Base-by-base conservation (phyloP, 108 stramenopile species). In the Heterococcus sp. region DNA sequence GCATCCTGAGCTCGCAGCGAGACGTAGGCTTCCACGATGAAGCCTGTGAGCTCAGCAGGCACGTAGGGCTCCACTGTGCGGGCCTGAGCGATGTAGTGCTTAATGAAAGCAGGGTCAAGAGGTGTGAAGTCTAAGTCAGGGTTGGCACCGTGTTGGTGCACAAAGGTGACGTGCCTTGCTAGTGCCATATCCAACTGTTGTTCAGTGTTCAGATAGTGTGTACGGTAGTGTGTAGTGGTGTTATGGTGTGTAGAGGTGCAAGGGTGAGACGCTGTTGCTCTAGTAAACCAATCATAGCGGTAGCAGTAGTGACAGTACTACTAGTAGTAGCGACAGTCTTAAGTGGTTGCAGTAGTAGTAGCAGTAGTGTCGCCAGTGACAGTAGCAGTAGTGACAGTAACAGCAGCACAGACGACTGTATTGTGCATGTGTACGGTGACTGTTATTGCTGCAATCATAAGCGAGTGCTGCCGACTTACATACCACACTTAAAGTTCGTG, bases 1-100 rank as follows among this genome's bases (percentile, higher is more conserved):
- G 87, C 90, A n/a, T 91, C 91, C 81, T 94, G 89, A 78, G 89
- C 85, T 1, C 98, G 93, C 67, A 97, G 78, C 39, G 86, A 80
- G 4, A 99, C 98, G 84, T 97, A 99, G 11, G 95, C 95, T 87
- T 99, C 96, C 5, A 97, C 97, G 72, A 99, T 91, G 72, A 95
- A 94, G 32, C 91, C 92, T 30, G 93, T 92, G 37, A 97, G 94
- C 37, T 95, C 93, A 4, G 83, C 82, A n/a, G 96, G 95, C 0
- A 99, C 92, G 30, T 91, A 75, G 5, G 98, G 98, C 69, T 95
- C 91, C 75, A 96, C 88, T 78, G 87, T 88, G 14, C 95, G 88
- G 2, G 98, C 96, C 28, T 93, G 79, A 32, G 94, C 72, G 75
- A 99, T 94, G 88, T 99, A 98, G 73, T 95, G 94, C 63, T 94